Base-by-base conservation (phyloP, 768 basidiomycete genomes). In the Serendipita sp. region DNA sequence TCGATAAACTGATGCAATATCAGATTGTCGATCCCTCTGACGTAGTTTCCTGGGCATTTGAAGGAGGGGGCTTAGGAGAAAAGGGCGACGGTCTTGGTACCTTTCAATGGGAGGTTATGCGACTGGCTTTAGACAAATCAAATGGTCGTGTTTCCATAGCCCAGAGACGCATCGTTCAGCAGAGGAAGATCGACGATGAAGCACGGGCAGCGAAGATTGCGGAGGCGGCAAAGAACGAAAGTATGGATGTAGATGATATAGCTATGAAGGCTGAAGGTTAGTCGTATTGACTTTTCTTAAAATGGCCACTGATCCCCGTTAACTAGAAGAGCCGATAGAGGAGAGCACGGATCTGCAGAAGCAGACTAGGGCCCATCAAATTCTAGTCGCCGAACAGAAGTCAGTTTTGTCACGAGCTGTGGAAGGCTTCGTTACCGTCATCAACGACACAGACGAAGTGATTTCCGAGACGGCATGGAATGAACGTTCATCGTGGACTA, bases 1-100 rank as follows among this genome's bases (percentile, higher is more conserved):
- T 95, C 67, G 96, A 98, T 78, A 99, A 99, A 76, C 77, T 98
- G 64, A 89, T 98, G 84, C 95, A 98, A 72, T 99, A 99, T 75
- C 93, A 96, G 72, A 89, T 98, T 65, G 87, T 98, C 45, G 93
- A 97, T 69, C 91, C 94, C 0, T 84, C 85, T 15, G 94, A 99
- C 68, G 87, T 98, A 7, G 86, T 96, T 64, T 77, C 76, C 2
- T 95, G 89, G 88, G 83, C 86, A 16, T 95, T 97, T 73, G 70
- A 81, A 18, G 77, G 77, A 7, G 75, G 75, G 30, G 73, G 77
- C 52, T 76, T 73, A 32, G 72, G 75, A 28, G 69, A 76, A 48
- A 74, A 73, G 41, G 32, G 47, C 44, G 68, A 63, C 52, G 68
- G 66, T 38, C 60, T 66, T 28, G 60, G 64, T 4, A 78, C 83